Conservation (phyloP, 2,329 filamentous ascomycete species). For the Ophiocordyceps robertsii region DNA sequence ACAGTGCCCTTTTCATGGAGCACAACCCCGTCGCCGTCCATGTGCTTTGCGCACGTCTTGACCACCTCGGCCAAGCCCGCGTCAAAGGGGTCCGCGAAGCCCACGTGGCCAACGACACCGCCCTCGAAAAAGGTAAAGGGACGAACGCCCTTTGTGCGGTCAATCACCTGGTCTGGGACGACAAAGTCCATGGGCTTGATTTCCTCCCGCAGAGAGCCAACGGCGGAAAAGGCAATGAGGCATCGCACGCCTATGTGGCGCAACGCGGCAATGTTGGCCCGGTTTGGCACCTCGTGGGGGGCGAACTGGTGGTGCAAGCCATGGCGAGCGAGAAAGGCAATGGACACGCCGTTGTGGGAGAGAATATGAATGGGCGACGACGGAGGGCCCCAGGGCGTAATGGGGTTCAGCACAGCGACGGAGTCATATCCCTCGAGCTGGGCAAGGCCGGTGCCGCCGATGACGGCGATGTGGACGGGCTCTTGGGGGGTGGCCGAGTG, state of each 20-base stretch:
- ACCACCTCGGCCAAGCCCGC: slow-evolving; percentile 62
- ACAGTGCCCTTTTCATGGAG: slow-evolving; percentile 76
- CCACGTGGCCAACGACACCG: slow-evolving; percentile 85
- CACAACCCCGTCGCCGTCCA: slow-evolving; percentile 73
- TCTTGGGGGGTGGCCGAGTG: slow-evolving; percentile 22
- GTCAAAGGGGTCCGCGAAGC: slow-evolving; percentile 94
- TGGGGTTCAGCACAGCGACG: slow-evolving; percentile 61
- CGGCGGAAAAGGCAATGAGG: slow-evolving; percentile 89
- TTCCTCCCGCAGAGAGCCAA: slow-evolving; percentile 81
- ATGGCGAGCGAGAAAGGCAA: slow-evolving; percentile 92
- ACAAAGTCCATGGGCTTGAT: slow-evolving; percentile 96
- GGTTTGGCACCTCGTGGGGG: slow-evolving; percentile 86
- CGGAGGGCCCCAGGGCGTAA: slow-evolving; percentile 81
- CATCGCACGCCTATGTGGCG: slow-evolving; percentile 78
- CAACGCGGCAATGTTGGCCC: slow-evolving; percentile 97
- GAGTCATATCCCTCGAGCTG: slow-evolving; percentile 78
- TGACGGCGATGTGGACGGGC: slow-evolving; percentile 72
- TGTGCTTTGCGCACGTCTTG: slow-evolving; percentile 55
- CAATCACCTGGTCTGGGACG: slow-evolving; percentile 90
- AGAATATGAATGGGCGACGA: slow-evolving; percentile 71
- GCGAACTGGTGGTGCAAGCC: slow-evolving; percentile 79
- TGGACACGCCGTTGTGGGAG: slow-evolving; percentile 65
- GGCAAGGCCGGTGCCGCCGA: slow-evolving; percentile 85
- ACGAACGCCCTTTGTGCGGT: slow-evolving; percentile 88
- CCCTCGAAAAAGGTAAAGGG: slow-evolving; percentile 94